Evolutionary conservation across 164 flowering plant species (phyloP).

Genomic region (Protea cynaroides): DNA sequence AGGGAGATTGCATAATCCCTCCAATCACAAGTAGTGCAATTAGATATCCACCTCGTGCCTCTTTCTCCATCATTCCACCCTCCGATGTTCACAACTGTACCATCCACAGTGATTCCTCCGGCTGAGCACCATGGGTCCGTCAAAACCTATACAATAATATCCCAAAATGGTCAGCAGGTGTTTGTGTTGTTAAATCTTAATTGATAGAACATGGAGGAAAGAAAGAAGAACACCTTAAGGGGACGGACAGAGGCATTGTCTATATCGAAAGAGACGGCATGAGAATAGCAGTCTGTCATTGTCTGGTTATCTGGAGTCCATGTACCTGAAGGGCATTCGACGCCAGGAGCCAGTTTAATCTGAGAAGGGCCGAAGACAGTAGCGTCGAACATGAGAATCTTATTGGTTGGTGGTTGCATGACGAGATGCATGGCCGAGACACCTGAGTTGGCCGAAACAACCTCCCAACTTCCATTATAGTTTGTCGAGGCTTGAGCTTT

Average conservation of each 20-base stretch:
- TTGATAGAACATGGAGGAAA: too few species aligned
- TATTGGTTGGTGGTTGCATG: slow-evolving; percentile 42
- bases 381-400: slow-evolving; percentile 60
- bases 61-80: slow-evolving; percentile 51
- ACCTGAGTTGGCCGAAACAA: slow-evolving; percentile 33
- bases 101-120: slow-evolving; percentile 50
- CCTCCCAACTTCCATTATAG: slow-evolving; percentile 65
- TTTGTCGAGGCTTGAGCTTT: too few species aligned
- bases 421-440: slow-evolving; percentile 66
- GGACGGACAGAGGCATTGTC: slow-evolving; percentile 31
- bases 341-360: slow-evolving; percentile 19
- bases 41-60: slow-evolving; percentile 33
- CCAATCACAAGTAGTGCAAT: slow-evolving; percentile 46
- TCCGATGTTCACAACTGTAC: slow-evolving; percentile 60
- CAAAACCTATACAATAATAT: slow-evolving; percentile 31
- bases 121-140: slow-evolving; percentile 87
- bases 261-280: slow-evolving; percentile 48
- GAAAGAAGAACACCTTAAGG: slow-evolving; percentile 30
- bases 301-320: too few species aligned
- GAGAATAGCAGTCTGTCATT: slow-evolving; percentile 80
- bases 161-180: neutral
- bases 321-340: too few species aligned
- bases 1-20: slow-evolving; percentile 37
- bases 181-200: too few species aligned
- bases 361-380: slow-evolving; percentile 42